Percentiles rank a stretch among this genome's conserved stretches.
Evolutionary conservation across 768 basidiomycete genomes (phyloP).

Genomic region (Trametes villosa): DNA sequence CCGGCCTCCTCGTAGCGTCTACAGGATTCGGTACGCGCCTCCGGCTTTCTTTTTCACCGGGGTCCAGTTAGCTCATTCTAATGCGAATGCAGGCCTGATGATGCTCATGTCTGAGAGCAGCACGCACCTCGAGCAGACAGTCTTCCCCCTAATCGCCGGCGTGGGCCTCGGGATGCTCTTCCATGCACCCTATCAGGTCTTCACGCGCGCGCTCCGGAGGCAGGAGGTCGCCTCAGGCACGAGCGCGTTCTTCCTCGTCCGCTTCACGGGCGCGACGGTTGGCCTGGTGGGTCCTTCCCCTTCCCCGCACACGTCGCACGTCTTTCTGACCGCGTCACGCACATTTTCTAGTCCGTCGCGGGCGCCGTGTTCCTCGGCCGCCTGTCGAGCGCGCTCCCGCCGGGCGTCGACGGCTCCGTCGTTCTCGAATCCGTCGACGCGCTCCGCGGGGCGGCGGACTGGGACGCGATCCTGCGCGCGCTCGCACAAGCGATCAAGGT

Average conservation of each 20-base stretch:
- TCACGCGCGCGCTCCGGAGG: conserved; percentile 65
- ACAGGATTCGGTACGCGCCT: conserved; percentile 69
- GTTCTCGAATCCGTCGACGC: conserved; percentile 55
- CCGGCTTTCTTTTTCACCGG: conserved; percentile 12
- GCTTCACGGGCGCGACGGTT: conserved; percentile 84
- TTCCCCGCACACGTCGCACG: conserved; percentile 5
- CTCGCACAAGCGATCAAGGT: conserved; percentile 71
- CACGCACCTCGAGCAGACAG: conserved; percentile 45
- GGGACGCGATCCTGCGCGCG: conserved; percentile 51
- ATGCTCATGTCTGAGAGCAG: conserved; percentile 62
- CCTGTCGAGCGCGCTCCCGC: conserved; percentile 52
- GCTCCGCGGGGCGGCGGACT: conserved; percentile 51
- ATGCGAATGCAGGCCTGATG: conserved; percentile 58
- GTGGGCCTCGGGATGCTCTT: conserved; percentile 83
- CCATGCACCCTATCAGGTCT: conserved; percentile 84
- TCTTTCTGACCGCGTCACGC: background rate
- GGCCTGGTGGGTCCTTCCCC: conserved; percentile 61
- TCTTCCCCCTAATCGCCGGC: conserved; percentile 74
- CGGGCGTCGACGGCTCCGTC: conserved; percentile 46
- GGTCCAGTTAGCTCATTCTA: background rate
- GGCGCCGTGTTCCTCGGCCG: conserved; percentile 72
- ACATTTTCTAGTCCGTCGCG: conserved; percentile 61
- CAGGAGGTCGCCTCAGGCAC: conserved; percentile 78
- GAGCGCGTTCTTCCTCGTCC: conserved; percentile 84
- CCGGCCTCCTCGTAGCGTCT: conserved; percentile 66